Evolutionary conservation across 169 alveolate species (phyloP).

Genomic region (Eimeria acervulina): DNA sequence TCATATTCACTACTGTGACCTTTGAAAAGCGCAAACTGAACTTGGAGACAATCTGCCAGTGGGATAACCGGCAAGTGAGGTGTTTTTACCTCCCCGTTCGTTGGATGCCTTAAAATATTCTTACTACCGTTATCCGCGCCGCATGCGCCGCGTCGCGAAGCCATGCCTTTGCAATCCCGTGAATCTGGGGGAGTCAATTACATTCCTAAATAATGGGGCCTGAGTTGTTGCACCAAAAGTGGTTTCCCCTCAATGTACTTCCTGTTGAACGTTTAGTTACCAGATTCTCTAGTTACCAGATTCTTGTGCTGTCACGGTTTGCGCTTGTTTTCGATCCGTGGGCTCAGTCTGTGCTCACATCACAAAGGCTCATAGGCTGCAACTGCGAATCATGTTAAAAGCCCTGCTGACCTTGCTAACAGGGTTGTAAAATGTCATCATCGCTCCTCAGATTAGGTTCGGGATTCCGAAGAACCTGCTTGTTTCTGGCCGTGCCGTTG

Average conservation of each 20-base stretch:
- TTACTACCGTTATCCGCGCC: background rate
- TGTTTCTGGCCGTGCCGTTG: too few relatives aligned
- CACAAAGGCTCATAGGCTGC: background rate
- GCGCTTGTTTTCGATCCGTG: background rate
- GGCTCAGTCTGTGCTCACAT: background rate
- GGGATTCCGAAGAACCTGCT: too few relatives aligned
- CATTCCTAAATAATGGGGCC: background rate
- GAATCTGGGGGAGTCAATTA: background rate
- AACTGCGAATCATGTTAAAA: background rate
- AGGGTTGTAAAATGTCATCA: background rate
- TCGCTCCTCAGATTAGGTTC: too few relatives aligned
- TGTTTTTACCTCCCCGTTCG: background rate
- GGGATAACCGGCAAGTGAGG: background rate
- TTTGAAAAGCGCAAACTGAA: too few relatives aligned
- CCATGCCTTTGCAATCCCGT: background rate
- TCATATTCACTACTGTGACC: background rate
- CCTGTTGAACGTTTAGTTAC: background rate
- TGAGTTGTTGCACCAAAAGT: background rate
- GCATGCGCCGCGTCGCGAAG: background rate
- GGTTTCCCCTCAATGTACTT: background rate
- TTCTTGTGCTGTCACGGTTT: background rate
- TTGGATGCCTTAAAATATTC: background rate
- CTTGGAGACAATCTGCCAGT: background rate
- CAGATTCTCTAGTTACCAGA: background rate
- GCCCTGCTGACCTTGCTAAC: background rate